Evolutionary conservation across 805 yeast species (phyloP), one percentile per base, ranked within the genome.

Genomic region (Ascoidea tarda): DNA sequence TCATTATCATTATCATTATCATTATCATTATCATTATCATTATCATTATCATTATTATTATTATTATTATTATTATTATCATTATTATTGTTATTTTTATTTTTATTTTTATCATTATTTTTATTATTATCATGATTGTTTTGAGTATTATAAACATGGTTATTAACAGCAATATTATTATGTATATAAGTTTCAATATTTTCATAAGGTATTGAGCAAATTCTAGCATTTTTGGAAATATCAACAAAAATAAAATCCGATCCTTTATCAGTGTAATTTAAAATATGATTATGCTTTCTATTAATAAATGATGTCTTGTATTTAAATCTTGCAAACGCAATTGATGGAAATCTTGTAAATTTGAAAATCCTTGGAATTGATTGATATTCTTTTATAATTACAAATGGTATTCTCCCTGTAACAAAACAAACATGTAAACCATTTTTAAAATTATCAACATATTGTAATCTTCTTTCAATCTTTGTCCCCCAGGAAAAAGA

Each of bases 321-420:
- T 12, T 75, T 71, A 60, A 76, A 79, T 6, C 75, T 70, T 2
- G 85, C 81, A 58, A 86, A 74, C 1, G 90, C 82, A n/a, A 82
- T 76, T 33, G 82, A 73, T 0, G 87, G 79, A 6, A 77, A 73
- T 49, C 77, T 75, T 5, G 87, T 76, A 61, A 88, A 84, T 57
- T 78, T 79, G 64, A 79, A 80, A 12, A 85, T 68, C 53, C 84
- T 71, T 3, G 91, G 87, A 5, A 70, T 65, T 0, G 93, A 77
- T 55, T 77, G 79, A 47, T 77, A 70, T 10, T 81, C 75, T 57
- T 85, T 86, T n/a, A 79, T 62, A 5, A 89, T 75, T 51, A 82
- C 69, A 58, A 78, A 83, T 1, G 96, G 87, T 16, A 77, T 79
- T 21, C 75, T 76, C 48, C 96, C 96, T 1, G 91, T 81, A 2